Percentiles rank a stretch among this genome's conserved stretches.
Conservation (phyloP, 2,329 filamentous ascomycete genomes). For the Thielaviopsis ethacetica region DNA sequence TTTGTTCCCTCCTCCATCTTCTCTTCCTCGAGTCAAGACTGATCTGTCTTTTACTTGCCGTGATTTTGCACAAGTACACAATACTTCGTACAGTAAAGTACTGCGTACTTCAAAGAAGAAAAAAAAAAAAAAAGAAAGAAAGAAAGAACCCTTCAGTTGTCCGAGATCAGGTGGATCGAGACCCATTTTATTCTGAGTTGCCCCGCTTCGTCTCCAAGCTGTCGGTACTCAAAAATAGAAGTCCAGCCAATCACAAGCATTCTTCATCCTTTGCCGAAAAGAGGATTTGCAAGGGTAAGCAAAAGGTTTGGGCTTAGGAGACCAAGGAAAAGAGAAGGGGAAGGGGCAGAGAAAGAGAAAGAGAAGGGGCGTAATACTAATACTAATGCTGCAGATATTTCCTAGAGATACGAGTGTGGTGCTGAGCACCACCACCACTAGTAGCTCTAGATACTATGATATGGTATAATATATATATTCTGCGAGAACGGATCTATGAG, state of each 20-base stretch:
- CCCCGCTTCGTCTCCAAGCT: constrained; percentile 3
- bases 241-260: background rate
- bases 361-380: no score
- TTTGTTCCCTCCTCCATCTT: background rate
- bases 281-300: background rate
- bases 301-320: background rate
- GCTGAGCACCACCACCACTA: no score
- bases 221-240: background rate
- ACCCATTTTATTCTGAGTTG: background rate
- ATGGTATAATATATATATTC: no score
- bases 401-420: no score
- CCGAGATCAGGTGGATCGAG: background rate
- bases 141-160: background rate
- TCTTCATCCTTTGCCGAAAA: background rate
- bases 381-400: no score
- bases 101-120: no score
- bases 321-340: background rate
- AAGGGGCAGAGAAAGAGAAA: no score
- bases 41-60: no score
- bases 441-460: no score
- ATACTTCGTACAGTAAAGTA: no score
- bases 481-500: no score
- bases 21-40: background rate
- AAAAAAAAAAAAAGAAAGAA: background rate
- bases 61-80: no score